These are phyloP conservation scores for Elaeis oleifera DNA, from an alignment of 202 grass and related monocot genomes.

Conservation along the genomic window DNA sequence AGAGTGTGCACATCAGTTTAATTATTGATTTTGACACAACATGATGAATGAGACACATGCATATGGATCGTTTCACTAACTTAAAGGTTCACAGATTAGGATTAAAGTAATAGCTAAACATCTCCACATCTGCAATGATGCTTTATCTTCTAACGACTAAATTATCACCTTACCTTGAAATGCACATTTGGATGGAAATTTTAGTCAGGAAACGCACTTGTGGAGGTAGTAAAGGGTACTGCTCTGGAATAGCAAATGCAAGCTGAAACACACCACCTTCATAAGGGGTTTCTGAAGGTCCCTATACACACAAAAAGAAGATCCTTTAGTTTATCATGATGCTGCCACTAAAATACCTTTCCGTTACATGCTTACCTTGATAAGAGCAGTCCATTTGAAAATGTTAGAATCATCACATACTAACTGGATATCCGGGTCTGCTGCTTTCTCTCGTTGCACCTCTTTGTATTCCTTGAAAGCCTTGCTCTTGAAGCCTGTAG, in stretches of 20 bases:
- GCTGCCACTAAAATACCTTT: too few relatives aligned
- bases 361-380: constrained; percentile 40
- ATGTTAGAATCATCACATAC: constrained; percentile 94
- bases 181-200: constrained; percentile 99
- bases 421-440: constrained; percentile 95
- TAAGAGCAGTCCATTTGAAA: constrained; percentile 98
- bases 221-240: constrained; percentile 91
- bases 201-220: constrained; percentile 99
- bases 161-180: constrained; percentile 59
- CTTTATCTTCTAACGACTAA: too few relatives aligned
- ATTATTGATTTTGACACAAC: too few relatives aligned
- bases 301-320: constrained; percentile 31
- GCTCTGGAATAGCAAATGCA: constrained; percentile 85
- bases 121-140: too few relatives aligned
- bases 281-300: constrained; percentile 89
- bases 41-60: too few relatives aligned
- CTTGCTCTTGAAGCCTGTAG: constrained; percentile 84
- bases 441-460: constrained; percentile 81
- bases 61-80: too few relatives aligned
- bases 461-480: constrained; percentile 97
- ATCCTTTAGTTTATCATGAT: too few relatives aligned
- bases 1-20: too few relatives aligned
- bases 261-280: constrained; percentile 89
- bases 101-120: too few relatives aligned
- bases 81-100: too few relatives aligned